Evolutionary conservation across 2,329 filamentous ascomycete species (phyloP).

Genomic region (Didymella sp.): DNA sequence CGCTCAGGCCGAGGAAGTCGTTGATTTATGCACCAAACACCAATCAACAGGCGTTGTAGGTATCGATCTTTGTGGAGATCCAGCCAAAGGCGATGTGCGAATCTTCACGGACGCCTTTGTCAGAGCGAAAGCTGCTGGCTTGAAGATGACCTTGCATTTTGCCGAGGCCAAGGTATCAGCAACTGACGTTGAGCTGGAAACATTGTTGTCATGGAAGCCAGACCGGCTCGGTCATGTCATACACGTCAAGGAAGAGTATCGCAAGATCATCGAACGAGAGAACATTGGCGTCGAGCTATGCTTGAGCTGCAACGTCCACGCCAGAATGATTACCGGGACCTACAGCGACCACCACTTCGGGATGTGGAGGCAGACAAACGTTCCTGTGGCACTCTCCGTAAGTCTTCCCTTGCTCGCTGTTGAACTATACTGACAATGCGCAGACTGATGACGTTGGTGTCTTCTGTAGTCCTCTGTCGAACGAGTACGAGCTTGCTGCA

Average conservation of each 20-base stretch:
- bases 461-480: slow-evolving; percentile 76
- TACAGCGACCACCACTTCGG: slow-evolving; percentile 77
- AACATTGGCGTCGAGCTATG: slow-evolving; percentile 76
- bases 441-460: slow-evolving; percentile 86
- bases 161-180: slow-evolving; percentile 70
- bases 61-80: slow-evolving; percentile 81
- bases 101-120: slow-evolving; percentile 67
- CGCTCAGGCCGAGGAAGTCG: slow-evolving; percentile 66
- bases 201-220: slow-evolving; percentile 70
- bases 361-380: slow-evolving; percentile 68
- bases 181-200: slow-evolving; percentile 65
- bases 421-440: slow-evolving; percentile 18
- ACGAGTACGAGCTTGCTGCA: slow-evolving; percentile 77
- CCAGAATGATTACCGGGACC: slow-evolving; percentile 72
- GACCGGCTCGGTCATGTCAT: slow-evolving; percentile 80
- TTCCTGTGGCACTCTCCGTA: slow-evolving; percentile 69
- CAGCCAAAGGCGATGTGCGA: slow-evolving; percentile 66
- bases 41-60: slow-evolving; percentile 67
- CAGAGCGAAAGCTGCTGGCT: slow-evolving; percentile 60
- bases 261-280: slow-evolving; percentile 60
- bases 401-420: slow-evolving; percentile 47
- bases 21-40: slow-evolving; percentile 68
- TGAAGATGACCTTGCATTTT: slow-evolving; percentile 78
- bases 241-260: slow-evolving; percentile 69
- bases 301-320: slow-evolving; percentile 80